Evolutionary conservation across 2,329 filamentous ascomycete genomes (phyloP).

Genomic region (Macrophomina tecta): DNA sequence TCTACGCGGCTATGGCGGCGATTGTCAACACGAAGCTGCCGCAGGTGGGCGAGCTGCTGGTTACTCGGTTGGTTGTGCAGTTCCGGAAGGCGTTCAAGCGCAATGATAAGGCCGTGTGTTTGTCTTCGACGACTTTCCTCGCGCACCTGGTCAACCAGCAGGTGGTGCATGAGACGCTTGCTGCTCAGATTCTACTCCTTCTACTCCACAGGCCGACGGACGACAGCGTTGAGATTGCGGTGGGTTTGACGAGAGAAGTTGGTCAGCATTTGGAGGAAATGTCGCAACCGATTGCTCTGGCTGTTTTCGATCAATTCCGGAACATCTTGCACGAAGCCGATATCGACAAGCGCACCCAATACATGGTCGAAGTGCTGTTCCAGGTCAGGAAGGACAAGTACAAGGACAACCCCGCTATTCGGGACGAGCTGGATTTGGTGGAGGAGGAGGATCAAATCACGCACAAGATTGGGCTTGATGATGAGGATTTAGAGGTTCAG

Average conservation of each 20-base stretch:
- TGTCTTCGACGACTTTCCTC: constrained; percentile 91
- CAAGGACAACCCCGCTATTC: constrained; percentile 90
- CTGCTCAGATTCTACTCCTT: constrained; percentile 89
- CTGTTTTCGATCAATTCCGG: constrained; percentile 94
- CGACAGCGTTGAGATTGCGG: constrained; percentile 96
- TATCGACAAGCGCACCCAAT: constrained; percentile 98
- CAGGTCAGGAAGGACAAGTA: constrained; percentile 96
- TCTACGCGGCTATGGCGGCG: constrained; percentile 93
- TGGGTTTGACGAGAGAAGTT: constrained; percentile 89
- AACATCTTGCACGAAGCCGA: constrained; percentile 95
- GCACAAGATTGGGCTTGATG: constrained; percentile 81
- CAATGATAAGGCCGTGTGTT: constrained; percentile 95
- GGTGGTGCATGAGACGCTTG: constrained; percentile 91
- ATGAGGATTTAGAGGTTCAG: constrained; percentile 75
- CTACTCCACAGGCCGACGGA: constrained; percentile 94
- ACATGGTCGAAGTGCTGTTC: constrained; percentile 98
- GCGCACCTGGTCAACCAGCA: constrained; percentile 96
- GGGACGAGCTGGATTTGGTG: constrained; percentile 91
- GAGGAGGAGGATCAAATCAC: constrained; percentile 99
- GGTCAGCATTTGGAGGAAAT: constrained; percentile 95
- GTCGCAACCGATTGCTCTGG: constrained; percentile 84
- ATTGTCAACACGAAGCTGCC: constrained; percentile 98
- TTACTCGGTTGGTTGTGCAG: constrained; percentile 84
- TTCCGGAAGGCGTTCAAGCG: constrained; percentile 95
- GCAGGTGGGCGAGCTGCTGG: constrained; percentile 87